A percentile compares a stretch with the other conserved stretches of the same genome.
phyloP scores from a whole-genome alignment of 1,284 basidiomycete species.

The Dichomitus squalens region DNA sequence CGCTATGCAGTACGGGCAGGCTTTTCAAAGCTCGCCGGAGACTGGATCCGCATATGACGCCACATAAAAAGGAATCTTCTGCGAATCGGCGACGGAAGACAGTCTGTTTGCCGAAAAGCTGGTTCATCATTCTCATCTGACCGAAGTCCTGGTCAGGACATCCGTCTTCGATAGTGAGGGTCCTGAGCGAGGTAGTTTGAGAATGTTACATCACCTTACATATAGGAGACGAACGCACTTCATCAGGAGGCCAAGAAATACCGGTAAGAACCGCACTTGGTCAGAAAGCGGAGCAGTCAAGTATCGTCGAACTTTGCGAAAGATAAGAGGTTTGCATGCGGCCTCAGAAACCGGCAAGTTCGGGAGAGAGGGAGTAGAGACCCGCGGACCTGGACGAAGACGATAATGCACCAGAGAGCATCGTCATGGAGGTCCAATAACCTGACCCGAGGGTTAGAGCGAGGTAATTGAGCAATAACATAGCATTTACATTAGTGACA shows the following conservation, averaged over 20 bases:
- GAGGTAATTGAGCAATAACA: too few relatives aligned
- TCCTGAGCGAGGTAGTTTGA: neutral
- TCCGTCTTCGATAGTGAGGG: neutral
- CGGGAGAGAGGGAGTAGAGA: neutral
- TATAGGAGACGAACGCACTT: neutral
- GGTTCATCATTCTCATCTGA: neutral
- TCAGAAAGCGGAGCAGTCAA: neutral
- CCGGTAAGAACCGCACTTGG: neutral
- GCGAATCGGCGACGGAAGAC: neutral
- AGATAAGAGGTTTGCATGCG: neutral
- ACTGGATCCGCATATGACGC: neutral
- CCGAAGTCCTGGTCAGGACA: neutral
- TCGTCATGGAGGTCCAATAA: constrained; percentile 14
- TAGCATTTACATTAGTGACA: too few relatives aligned
- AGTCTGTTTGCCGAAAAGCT: neutral
- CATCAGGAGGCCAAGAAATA: neutral
- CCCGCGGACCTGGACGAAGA: neutral
- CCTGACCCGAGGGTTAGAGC: too few relatives aligned
- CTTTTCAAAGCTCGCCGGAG: neutral
- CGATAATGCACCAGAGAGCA: neutral
- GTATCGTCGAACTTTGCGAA: neutral
- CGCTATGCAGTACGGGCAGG: neutral
- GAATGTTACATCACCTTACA: neutral
- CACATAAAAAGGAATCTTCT: neutral
- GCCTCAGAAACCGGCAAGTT: neutral